Base-by-base conservation (phyloP, 176 grass and related monocot genomes). In the Phoenix dactylifera region DNA sequence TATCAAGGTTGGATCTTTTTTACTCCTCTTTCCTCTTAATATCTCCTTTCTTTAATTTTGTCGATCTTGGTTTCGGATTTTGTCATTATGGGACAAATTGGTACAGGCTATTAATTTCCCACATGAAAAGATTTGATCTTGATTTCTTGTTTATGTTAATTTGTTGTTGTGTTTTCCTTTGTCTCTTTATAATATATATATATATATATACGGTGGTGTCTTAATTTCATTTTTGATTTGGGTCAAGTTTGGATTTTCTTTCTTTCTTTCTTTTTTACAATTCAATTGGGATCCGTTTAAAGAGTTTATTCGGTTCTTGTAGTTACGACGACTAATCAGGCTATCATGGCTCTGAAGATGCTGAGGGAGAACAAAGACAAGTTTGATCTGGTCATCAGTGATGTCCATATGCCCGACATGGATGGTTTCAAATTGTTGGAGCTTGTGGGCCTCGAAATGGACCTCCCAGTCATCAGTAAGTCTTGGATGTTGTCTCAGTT, bases 311-410 rank as follows among this genome's bases (percentile, higher is more conserved):
- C 15, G 50, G 4, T 54, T 62, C 4, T 76, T 65, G 14, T 79
- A 92, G 93, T 98, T 53, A 86, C 88, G 15, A 88, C 84, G 20
- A 89, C 93, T 10, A 89, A 98, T 77, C 84, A 98, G 64, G 93
- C 87, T 66, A 74, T 77, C 35, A 66, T 70, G 1, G 87, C 93
- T 16, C 67, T 98, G 49, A 82, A 74, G 60, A 64, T 98, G 68
- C 76, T 92, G 49, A 79, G 93, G 65, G 87, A 98, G 74, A 89
- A 92, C 79, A 89, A 75, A 23, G 70, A 92, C 53, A 79, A 63
- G 78, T 92, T 98, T 70, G 93, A 98, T 92, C 72, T 98, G 63
- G 93, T 92, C 70, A 91, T 97, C 61, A 97, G 93, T 70, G 93
- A 97, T 67, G 93, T 97, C 28, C 84, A 91, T 62, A 92, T 92